phyloP scores from a whole-genome alignment of 108 stramenopile genomes.

The Bacterosira constricta region DNA sequence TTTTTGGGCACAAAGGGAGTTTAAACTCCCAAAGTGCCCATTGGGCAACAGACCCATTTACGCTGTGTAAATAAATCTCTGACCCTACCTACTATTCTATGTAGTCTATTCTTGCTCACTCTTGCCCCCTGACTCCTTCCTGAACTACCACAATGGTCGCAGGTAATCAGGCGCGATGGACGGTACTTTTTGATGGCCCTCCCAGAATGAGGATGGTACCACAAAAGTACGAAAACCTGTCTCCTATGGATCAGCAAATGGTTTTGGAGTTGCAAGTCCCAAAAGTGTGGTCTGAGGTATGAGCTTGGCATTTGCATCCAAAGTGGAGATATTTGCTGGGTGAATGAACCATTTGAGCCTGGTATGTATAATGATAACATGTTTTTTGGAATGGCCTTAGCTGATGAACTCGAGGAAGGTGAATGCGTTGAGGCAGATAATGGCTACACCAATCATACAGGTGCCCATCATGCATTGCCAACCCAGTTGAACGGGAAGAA shows the following conservation, averaged over 20 bases:
- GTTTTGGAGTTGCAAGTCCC: slow-evolving; percentile 13
- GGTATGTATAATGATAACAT: slow-evolving; percentile 16
- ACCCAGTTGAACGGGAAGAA: neutral
- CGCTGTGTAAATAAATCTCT: too few species aligned
- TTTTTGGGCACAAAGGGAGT: too few species aligned
- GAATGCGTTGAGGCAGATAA: slow-evolving; percentile 34
- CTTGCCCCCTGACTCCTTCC: too few species aligned
- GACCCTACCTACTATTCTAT: too few species aligned
- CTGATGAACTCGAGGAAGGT: neutral
- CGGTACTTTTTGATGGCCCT: too few species aligned
- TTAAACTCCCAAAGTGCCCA: too few species aligned
- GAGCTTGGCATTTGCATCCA: slow-evolving; percentile 25
- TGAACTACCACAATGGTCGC: too few species aligned
- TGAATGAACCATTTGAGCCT: slow-evolving; percentile 21
- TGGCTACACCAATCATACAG: slow-evolving; percentile 15
- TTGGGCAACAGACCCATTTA: too few species aligned
- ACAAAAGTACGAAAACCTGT: too few species aligned
- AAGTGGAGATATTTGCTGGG: slow-evolving; percentile 23
- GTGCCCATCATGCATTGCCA: neutral
- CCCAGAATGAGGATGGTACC: too few species aligned
- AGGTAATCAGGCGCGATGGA: too few species aligned
- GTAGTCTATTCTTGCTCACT: too few species aligned
- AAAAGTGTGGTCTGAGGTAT: slow-evolving; percentile 18
- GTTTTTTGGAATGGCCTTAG: slow-evolving; percentile 15
- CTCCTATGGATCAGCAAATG: neutral